These are phyloP conservation scores for Aphanomyces astaci DNA, from an alignment of 352 stramenopile species.

Conservation along the genomic window DNA sequence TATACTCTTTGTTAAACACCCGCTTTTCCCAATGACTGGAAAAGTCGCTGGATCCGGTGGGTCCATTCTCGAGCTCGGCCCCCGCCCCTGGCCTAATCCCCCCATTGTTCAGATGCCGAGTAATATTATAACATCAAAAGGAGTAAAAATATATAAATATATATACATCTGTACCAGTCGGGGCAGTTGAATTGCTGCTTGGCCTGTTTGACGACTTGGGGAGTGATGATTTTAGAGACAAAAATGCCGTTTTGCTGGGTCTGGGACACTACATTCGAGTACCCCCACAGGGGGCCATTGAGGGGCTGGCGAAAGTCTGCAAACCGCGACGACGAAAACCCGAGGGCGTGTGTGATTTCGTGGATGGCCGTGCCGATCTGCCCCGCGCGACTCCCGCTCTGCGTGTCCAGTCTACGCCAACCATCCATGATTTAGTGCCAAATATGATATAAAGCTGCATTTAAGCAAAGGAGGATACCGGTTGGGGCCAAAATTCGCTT, in stretches of 20 bases:
- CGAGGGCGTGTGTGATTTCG: constrained; percentile 76
- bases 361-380: constrained; percentile 70
- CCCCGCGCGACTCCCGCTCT: constrained; percentile 36
- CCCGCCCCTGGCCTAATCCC: constrained; percentile 33
- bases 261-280: constrained; percentile 57
- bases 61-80: constrained; percentile 65
- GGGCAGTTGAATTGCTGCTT: constrained; percentile 76
- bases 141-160: too few relatives aligned
- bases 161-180: constrained; percentile 32
- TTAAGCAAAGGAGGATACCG: too few relatives aligned
- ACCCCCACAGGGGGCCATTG: constrained; percentile 49
- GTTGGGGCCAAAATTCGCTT: constrained; percentile 70
- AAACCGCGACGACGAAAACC: constrained; percentile 63
- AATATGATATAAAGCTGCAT: too few relatives aligned
- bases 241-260: constrained; percentile 35
- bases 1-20: constrained; percentile 75
- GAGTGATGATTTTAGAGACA: constrained; percentile 70
- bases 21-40: constrained; percentile 82
- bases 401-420: constrained; percentile 40
- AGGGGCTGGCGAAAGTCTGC: constrained; percentile 50
- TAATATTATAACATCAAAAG: too few relatives aligned
- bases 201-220: constrained; percentile 47
- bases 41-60: constrained; percentile 45
- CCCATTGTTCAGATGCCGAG: too few relatives aligned
- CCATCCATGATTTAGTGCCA: too few relatives aligned